Evolutionary conservation across 371 early-diverging fungal genomes (phyloP).

Genomic region (Rhizopus arrhizus): DNA sequence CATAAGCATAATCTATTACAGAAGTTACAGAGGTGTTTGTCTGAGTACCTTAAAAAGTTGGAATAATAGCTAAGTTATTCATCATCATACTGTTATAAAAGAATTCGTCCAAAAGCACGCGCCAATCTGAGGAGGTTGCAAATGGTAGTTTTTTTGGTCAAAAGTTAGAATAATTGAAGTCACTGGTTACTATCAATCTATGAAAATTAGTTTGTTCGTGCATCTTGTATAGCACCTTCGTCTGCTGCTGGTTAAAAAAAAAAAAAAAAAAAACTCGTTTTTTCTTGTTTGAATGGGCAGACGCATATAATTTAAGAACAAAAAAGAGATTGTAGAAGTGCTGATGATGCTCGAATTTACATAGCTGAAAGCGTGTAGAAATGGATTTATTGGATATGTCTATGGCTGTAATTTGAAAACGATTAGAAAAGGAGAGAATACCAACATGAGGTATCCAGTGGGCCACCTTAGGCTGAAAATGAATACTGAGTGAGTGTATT

Average conservation of each 20-base stretch:
- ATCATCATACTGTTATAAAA: not conserved
- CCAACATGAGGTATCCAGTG: slow-evolving; percentile 2
- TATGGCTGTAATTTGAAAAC: not conserved
- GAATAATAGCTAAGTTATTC: not conserved
- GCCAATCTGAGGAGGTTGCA: not conserved
- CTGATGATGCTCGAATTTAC: slow-evolving; percentile 6
- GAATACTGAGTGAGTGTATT: not conserved
- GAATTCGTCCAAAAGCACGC: not conserved
- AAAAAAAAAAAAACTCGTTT: not conserved
- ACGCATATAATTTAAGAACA: slow-evolving; percentile 12
- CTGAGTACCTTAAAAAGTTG: not conserved
- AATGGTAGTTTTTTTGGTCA: not conserved
- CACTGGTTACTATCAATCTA: not conserved
- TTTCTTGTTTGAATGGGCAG: not conserved
- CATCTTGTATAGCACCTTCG: not conserved
- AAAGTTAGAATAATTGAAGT: slow-evolving; percentile 7
- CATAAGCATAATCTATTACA: slow-evolving; percentile 8
- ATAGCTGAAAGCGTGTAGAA: not conserved
- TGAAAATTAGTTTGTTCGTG: not conserved
- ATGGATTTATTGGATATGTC: not conserved
- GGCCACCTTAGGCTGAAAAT: not conserved
- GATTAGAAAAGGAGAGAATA: slow-evolving; percentile 4
- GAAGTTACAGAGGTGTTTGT: not conserved
- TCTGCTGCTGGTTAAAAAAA: not conserved
- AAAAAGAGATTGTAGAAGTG: slow-evolving; percentile 6